These are phyloP conservation scores for Fusarium scirpi DNA, from an alignment of 2,329 filamentous ascomycete genomes.

Conservation along the genomic window DNA sequence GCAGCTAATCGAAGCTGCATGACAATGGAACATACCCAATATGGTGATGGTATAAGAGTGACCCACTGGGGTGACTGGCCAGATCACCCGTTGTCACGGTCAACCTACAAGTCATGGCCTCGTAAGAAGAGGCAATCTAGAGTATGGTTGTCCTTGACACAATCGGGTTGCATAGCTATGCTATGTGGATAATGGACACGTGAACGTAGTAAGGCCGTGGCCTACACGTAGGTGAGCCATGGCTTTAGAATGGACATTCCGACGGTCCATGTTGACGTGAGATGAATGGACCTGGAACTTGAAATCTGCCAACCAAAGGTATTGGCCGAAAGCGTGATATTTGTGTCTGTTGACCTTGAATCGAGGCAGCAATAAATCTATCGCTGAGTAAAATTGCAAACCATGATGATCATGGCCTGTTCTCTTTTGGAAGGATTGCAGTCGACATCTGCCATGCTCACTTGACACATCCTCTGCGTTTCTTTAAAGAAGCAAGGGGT, in stretches of 20 bases:
- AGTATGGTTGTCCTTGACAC: background rate
- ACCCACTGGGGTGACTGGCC: slow-evolving; percentile 22
- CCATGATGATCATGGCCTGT: slow-evolving; percentile 8
- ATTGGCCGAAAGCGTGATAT: background rate
- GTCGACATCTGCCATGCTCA: background rate
- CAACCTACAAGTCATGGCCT: background rate
- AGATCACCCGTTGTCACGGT: background rate
- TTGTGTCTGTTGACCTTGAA: background rate
- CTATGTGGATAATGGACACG: slow-evolving; percentile 20
- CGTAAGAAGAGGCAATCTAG: slow-evolving; percentile 1
- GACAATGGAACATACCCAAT: slow-evolving; percentile 25
- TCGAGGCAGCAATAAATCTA: background rate
- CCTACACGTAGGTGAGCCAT: background rate
- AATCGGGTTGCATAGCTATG: background rate
- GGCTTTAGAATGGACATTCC: background rate
- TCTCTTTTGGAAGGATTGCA: slow-evolving; percentile 1
- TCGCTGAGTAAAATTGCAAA: background rate
- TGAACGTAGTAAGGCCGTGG: background rate
- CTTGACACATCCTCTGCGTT: slow-evolving; percentile 15
- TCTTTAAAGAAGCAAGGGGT: slow-evolving; percentile 8
- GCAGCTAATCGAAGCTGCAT: slow-evolving; percentile 39
- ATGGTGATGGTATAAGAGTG: slow-evolving; percentile 22
- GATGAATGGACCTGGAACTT: background rate
- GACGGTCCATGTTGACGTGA: background rate
- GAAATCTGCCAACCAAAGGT: background rate